Conservation (phyloP, 768 basidiomycete genomes). For the Lactarius evosmus region DNA sequence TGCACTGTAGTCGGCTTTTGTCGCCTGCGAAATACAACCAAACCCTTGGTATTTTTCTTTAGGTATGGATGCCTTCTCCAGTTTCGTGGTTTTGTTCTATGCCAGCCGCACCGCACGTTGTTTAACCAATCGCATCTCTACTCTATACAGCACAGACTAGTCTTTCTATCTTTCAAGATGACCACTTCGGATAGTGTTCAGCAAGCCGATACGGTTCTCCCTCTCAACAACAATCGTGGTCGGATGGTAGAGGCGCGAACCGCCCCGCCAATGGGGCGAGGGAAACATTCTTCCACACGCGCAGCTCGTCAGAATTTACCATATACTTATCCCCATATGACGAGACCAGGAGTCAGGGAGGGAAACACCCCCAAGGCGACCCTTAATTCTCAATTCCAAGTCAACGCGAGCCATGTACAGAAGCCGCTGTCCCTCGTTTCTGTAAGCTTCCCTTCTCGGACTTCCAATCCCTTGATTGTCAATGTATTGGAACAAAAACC, state of each 20-base stretch:
- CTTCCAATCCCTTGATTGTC: background rate
- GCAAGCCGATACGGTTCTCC: background rate
- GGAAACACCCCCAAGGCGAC: background rate
- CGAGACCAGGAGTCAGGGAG: slow-evolving; percentile 1
- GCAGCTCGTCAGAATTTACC: background rate
- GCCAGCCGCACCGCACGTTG: slow-evolving; percentile 1
- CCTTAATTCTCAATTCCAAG: slow-evolving; percentile 14
- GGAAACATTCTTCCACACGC: background rate
- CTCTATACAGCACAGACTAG: slow-evolving; percentile 9
- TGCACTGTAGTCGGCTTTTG: background rate
- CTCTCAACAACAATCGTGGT: background rate
- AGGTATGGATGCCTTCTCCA: slow-evolving; percentile 14
- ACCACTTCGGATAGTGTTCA: background rate
- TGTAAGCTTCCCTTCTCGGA: background rate
- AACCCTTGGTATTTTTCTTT: slow-evolving; percentile 3
- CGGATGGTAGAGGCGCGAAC: background rate
- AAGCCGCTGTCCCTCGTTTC: slow-evolving; percentile 9
- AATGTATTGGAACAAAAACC: background rate
- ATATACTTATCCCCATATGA: slow-evolving; percentile 13
- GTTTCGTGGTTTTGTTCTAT: background rate
- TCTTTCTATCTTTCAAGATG: slow-evolving; percentile 7
- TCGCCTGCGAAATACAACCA: background rate
- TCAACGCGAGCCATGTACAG: slow-evolving; percentile 19
- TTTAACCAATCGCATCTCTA: background rate
- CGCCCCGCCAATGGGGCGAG: background rate